Base-by-base conservation (phyloP, 1,139 yeast species). In the Blastobotrys serpentis region DNA sequence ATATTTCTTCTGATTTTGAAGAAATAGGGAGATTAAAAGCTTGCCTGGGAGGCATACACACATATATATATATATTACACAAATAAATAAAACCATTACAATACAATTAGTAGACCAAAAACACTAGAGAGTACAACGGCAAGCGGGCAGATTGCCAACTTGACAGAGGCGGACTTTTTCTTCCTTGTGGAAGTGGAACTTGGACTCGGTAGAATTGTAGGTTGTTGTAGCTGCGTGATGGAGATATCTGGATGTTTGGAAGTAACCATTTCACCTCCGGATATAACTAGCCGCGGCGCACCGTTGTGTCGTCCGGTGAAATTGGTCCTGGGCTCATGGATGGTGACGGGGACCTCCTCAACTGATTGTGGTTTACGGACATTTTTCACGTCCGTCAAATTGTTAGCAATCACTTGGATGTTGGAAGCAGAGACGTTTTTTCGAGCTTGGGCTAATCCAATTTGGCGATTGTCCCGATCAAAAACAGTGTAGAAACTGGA, bases 401-500 rank as follows among this genome's bases (percentile, higher is more conserved):
- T 52, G 29, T 46, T 49, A 11, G 50, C 45, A 14, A 51, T 33
- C 2, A 46, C 39, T 5, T 43, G 43, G 19, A 52, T 51, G 21
- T 29, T 23, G 39, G 48, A 34, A 3, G 14, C 34, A 2, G 44
- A 19, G 18, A 22, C 39, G 17, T 29, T 34, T 23, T 22, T 32
- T 37, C 42, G 42, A 17, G 77, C 70, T 50, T 73, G 73, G 1
- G 79, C 86, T 43, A 86, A 48, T 0, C 85, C 95, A 7, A 86
- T 67, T 26, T 69, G 70, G 30, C 70, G 65, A 21, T 80, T 80
- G 18, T 77, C 87, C 54, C 79, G 75, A 64, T 86, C 94, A 21
- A 34, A 23, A 0, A 84, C 92, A 42, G 84, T 55, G 62, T 81
- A 86, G 21, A 78, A 68, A 43, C 74, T 71, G 47, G 73, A 70